phyloP scores from a whole-genome alignment of 1,284 basidiomycete genomes.

The Inonotus hispidus region DNA sequence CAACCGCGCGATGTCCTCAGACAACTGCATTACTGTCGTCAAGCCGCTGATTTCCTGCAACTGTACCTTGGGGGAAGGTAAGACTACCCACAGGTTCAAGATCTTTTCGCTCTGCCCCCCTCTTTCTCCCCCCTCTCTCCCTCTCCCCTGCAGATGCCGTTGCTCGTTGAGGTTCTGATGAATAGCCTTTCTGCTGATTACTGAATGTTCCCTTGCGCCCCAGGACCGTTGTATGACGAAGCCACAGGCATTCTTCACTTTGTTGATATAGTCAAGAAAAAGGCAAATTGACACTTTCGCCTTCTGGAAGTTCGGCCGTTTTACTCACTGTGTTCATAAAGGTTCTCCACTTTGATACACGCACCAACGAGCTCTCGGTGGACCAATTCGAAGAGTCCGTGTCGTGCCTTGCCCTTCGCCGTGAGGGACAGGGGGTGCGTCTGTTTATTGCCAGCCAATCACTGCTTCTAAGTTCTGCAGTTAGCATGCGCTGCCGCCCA shows the following conservation, averaged over 20 bases:
- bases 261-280: conserved; percentile 57
- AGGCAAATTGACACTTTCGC: conserved; percentile 31
- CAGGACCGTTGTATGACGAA: conserved; percentile 59
- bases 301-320: background rate
- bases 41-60: conserved; percentile 48
- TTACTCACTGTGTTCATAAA: conserved; percentile 23
- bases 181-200: conserved; percentile 2
- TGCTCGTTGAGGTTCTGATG: background rate
- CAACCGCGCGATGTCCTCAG: conserved; percentile 4
- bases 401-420: conserved; percentile 49
- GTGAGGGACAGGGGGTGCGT: conserved; percentile 41
- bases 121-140: conserved; percentile 7
- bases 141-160: background rate
- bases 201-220: background rate
- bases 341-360: conserved; percentile 50
- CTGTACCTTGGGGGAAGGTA: conserved; percentile 65
- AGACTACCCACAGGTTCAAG: conserved; percentile 8
- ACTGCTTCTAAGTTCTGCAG: conserved; percentile 28
- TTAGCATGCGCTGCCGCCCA: conserved; percentile 49
- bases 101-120: background rate
- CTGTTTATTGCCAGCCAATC: background rate
- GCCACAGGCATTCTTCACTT: conserved; percentile 52
- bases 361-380: conserved; percentile 33
- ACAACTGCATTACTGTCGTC: conserved; percentile 26
- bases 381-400: conserved; percentile 49